Percentiles rank a stretch among this genome's conserved stretches.
These are phyloP conservation scores for Paracoccidioides brasiliensis DNA, from an alignment of 2,329 filamentous ascomycete genomes.

Conservation along the genomic window DNA sequence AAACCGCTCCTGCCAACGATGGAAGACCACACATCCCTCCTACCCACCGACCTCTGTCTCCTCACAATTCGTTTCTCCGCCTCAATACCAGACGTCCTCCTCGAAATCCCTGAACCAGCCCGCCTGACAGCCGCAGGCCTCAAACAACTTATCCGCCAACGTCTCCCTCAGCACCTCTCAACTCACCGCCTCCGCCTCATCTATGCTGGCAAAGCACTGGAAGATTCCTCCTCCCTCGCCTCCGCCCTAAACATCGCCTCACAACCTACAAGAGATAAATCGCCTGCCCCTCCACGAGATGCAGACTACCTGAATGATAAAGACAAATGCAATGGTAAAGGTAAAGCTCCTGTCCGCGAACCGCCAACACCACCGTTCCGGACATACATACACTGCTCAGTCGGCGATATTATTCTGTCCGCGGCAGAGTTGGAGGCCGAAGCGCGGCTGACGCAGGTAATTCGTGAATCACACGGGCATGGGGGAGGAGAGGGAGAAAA, in stretches of 20 bases:
- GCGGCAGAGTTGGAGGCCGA: slow-evolving; percentile 57
- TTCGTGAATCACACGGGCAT: slow-evolving; percentile 10
- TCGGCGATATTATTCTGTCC: slow-evolving; percentile 61
- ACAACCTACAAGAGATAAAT: slow-evolving; percentile 28
- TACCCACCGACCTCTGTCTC: slow-evolving; percentile 29
- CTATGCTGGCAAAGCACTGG: slow-evolving; percentile 73
- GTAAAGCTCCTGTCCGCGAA: slow-evolving; percentile 50
- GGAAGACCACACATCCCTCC: not conserved
- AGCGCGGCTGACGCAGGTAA: slow-evolving; percentile 28
- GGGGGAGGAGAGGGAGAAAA: not conserved
- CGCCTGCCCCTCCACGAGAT: slow-evolving; percentile 6
- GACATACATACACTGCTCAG: slow-evolving; percentile 87
- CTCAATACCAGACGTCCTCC: slow-evolving; percentile 66
- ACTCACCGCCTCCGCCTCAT: slow-evolving; percentile 73
- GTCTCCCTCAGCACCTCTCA: slow-evolving; percentile 50
- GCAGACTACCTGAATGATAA: not conserved
- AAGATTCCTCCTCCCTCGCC: slow-evolving; percentile 56
- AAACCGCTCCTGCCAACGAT: not conserved
- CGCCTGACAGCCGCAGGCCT: slow-evolving; percentile 63
- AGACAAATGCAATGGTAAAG: slow-evolving; percentile 32
- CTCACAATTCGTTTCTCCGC: slow-evolving; percentile 85
- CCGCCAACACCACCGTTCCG: slow-evolving; percentile 30
- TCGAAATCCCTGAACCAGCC: slow-evolving; percentile 57
- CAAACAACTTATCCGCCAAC: slow-evolving; percentile 66
- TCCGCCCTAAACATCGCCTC: slow-evolving; percentile 53